Percentiles rank a stretch among this genome's conserved stretches.
These are phyloP conservation scores for Camellia japonica DNA, from an alignment of 148 eudicot species.

Conservation along the genomic window DNA sequence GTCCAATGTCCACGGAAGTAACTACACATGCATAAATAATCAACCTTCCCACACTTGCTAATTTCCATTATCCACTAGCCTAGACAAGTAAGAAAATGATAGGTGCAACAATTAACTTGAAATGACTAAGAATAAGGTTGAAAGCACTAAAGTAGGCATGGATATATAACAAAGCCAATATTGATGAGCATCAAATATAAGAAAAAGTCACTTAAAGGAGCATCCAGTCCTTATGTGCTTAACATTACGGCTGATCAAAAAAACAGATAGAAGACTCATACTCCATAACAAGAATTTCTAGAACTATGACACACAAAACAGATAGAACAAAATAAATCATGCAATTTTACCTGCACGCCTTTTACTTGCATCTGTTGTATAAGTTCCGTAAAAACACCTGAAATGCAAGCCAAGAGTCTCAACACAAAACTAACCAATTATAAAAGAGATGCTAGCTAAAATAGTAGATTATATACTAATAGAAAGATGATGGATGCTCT, in stretches of 20 bases:
- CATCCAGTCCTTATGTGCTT: not conserved
- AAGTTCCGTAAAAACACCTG: constrained; percentile 99
- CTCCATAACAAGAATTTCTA: not conserved
- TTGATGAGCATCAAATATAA: not conserved
- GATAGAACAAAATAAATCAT: not conserved
- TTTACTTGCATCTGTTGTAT: constrained; percentile 99
- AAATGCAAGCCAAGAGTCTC: constrained; percentile 22
- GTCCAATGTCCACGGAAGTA: not conserved
- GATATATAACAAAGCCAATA: not conserved
- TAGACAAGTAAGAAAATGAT: not conserved
- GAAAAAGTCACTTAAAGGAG: not conserved
- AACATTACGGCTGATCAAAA: not conserved
- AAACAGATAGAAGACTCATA: not conserved
- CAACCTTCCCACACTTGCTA: not conserved
- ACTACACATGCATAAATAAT: not conserved
- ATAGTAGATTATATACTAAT: not conserved
- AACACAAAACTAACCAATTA: not conserved
- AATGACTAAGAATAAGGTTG: not conserved
- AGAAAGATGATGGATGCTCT: not conserved
- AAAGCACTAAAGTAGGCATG: not conserved
- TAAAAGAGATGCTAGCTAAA: constrained; percentile 12
- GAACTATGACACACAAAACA: not conserved
- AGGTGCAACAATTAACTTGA: not conserved
- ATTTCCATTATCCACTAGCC: not conserved
- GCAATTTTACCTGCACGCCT: constrained; percentile 75